Percentiles rank a stretch among this genome's conserved stretches.
These are phyloP conservation scores for Botrytis squamosa DNA, from an alignment of 2,329 filamentous ascomycete genomes.

Conservation along the genomic window DNA sequence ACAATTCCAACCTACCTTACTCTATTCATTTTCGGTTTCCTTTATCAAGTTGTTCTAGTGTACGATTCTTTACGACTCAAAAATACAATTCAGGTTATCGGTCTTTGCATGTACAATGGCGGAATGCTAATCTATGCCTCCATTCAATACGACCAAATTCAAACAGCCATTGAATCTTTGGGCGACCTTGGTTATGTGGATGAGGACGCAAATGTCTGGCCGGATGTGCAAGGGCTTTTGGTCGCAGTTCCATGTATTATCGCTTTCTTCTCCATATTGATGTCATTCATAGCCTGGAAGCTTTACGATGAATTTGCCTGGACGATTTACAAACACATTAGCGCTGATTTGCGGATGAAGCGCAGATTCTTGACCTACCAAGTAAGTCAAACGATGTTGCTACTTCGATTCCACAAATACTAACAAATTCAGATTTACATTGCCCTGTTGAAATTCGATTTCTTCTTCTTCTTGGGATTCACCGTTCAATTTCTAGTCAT, in stretches of 20 bases:
- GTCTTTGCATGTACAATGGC: slow-evolving; percentile 87
- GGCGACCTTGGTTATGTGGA: slow-evolving; percentile 45
- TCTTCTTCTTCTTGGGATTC: slow-evolving; percentile 99
- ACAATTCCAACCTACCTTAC: slow-evolving; percentile 94
- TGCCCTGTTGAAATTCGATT: slow-evolving; percentile 95
- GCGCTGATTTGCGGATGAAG: slow-evolving; percentile 95
- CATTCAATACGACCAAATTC: slow-evolving; percentile 89
- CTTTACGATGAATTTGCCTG: slow-evolving; percentile 98
- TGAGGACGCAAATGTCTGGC: slow-evolving; percentile 57
- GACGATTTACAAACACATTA: slow-evolving; percentile 99
- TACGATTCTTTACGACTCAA: slow-evolving; percentile 93
- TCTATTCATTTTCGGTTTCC: slow-evolving; percentile 94
- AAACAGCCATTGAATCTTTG: slow-evolving; percentile 65
- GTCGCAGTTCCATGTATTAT: slow-evolving; percentile 85
- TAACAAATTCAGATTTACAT: slow-evolving; percentile 78
- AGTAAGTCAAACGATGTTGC: slow-evolving; percentile 51
- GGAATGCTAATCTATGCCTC: slow-evolving; percentile 90
- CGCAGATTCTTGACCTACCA: slow-evolving; percentile 94
- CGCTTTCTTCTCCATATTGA: slow-evolving; percentile 67
- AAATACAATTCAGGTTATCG: slow-evolving; percentile 98
- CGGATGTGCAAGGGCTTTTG: slow-evolving; percentile 68
- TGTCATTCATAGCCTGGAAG: slow-evolving; percentile 85
- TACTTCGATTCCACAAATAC: not conserved
- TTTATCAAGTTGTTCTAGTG: slow-evolving; percentile 86
- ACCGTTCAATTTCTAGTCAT: slow-evolving; percentile 97